Evolutionary conservation across 1,284 basidiomycete species (phyloP).

Genomic region (Puccinia polysora): DNA sequence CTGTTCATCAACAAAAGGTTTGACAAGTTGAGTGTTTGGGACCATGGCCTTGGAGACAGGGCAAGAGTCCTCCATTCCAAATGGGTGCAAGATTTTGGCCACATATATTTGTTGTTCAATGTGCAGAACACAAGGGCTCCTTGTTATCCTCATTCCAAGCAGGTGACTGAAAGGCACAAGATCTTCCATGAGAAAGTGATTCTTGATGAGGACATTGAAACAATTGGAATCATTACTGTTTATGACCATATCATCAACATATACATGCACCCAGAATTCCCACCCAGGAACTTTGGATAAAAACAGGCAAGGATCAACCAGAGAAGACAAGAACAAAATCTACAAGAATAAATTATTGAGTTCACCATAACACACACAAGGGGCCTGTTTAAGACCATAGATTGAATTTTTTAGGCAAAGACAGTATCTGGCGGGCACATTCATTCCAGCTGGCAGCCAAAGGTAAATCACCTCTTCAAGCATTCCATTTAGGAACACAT

Average conservation of each 20-base stretch:
- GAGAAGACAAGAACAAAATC: not conserved
- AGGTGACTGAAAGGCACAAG: not conserved
- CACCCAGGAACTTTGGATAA: not conserved
- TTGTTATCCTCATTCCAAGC: not conserved
- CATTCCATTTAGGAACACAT: conserved; percentile 1
- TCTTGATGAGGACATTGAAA: not conserved
- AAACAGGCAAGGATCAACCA: conserved; percentile 10
- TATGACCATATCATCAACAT: not conserved
- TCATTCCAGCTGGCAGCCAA: not conserved
- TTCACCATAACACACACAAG: not conserved
- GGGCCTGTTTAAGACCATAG: conserved; percentile 23
- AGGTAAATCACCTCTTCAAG: conserved; percentile 9
- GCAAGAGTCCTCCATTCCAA: not conserved
- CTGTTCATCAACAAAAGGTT: not conserved
- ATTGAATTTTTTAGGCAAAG: not conserved
- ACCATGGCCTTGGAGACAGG: not conserved
- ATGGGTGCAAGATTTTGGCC: not conserved
- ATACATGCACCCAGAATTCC: not conserved
- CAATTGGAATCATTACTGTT: not conserved
- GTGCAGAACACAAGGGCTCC: not conserved
- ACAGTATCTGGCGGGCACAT: not conserved
- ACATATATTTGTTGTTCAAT: not conserved
- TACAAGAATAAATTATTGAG: not conserved
- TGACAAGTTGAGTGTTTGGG: not conserved
- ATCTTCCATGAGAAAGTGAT: not conserved